Percentiles rank a stretch among this genome's conserved stretches.
phyloP scores from a whole-genome alignment of 139 green algal species.

The Chlorella vulgaris region DNA sequence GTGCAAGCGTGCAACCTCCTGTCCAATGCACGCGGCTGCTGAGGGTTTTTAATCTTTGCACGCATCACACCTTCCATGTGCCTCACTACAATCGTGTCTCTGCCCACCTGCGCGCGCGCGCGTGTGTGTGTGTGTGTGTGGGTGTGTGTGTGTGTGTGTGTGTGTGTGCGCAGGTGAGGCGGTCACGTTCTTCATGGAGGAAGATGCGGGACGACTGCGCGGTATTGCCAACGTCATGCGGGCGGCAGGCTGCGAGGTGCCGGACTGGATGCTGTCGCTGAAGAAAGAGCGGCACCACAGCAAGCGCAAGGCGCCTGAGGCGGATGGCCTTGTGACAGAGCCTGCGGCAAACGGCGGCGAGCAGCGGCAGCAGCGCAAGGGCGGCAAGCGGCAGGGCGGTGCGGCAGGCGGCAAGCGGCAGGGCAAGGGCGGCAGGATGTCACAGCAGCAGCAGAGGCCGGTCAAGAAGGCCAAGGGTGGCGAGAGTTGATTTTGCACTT shows the following conservation, averaged over 20 bases:
- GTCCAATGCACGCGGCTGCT: too few relatives aligned
- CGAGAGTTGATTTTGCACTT: neutral
- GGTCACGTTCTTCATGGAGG: constrained; percentile 89
- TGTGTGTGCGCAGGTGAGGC: constrained; percentile 59
- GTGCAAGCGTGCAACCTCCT: too few relatives aligned
- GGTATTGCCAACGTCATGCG: constrained; percentile 78
- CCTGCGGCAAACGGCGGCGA: neutral
- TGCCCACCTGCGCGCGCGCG: too few relatives aligned
- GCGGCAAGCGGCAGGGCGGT: neutral
- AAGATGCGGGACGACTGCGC: constrained; percentile 69
- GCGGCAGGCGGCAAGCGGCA: neutral
- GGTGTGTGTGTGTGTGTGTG: too few relatives aligned
- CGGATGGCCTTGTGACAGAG: constrained; percentile 27
- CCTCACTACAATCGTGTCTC: too few relatives aligned
- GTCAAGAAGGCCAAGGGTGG: neutral
- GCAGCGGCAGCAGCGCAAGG: neutral
- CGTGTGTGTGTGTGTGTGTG: too few relatives aligned
- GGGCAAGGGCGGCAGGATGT: neutral
- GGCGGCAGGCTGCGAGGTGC: constrained; percentile 70
- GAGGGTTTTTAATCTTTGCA: too few relatives aligned
- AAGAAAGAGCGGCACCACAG: constrained; percentile 51
- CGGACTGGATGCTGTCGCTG: constrained; percentile 80
- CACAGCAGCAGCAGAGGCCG: neutral
- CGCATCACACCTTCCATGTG: too few relatives aligned
- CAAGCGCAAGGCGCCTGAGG: constrained; percentile 2